These are phyloP conservation scores for Talaromyces amestolkiae DNA, from an alignment of 2,329 filamentous ascomycete genomes.

Conservation along the genomic window DNA sequence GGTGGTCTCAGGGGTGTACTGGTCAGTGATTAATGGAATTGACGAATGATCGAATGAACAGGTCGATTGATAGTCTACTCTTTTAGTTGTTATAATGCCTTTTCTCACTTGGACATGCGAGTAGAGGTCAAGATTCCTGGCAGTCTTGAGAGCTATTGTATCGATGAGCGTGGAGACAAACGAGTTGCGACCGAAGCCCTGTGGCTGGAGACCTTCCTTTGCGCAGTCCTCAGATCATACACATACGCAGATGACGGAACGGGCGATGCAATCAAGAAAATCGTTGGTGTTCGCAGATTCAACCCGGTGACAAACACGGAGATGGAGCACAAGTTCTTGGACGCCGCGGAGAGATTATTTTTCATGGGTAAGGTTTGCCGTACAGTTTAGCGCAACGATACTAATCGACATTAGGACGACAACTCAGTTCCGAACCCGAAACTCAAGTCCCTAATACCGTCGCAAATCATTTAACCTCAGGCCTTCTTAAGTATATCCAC, in stretches of 20 bases:
- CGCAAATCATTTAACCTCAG: constrained; percentile 92
- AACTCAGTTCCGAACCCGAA: constrained; percentile 92
- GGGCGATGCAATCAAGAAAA: constrained; percentile 91
- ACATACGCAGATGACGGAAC: constrained; percentile 95
- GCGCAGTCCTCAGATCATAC: constrained; percentile 89
- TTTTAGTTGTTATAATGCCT: constrained; percentile 90
- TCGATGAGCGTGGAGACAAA: constrained; percentile 95
- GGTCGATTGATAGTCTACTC: not conserved
- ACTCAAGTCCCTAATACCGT: constrained; percentile 97
- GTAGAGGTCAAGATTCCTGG: constrained; percentile 97
- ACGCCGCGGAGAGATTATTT: constrained; percentile 91
- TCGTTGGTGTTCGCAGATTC: constrained; percentile 94
- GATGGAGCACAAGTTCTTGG: constrained; percentile 91
- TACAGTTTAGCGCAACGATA: not conserved
- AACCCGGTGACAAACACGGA: constrained; percentile 99
- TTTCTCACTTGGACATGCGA: constrained; percentile 96
- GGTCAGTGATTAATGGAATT: constrained; percentile 56
- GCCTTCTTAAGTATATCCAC: constrained; percentile 88
- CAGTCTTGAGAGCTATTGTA: constrained; percentile 93
- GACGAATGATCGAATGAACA: not conserved
- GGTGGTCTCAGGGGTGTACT: constrained; percentile 91
- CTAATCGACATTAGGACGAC: constrained; percentile 64
- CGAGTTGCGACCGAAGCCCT: constrained; percentile 87
- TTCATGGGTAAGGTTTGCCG: constrained; percentile 67
- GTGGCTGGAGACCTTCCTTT: constrained; percentile 97